These are phyloP conservation scores for Lippia alba DNA, from an alignment of 305 asterid species.

Conservation along the genomic window DNA sequence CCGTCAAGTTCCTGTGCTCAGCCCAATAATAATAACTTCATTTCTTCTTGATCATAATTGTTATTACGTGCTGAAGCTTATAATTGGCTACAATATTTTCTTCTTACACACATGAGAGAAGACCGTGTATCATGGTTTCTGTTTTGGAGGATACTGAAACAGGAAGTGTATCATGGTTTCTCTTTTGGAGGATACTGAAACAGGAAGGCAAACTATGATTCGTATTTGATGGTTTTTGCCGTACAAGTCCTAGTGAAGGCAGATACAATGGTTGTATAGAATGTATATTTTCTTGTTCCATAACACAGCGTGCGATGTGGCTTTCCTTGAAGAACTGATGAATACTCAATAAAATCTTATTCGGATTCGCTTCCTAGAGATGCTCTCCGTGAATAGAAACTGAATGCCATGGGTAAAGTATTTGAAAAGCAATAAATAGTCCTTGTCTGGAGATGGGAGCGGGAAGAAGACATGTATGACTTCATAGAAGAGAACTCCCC, in stretches of 20 bases:
- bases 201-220: neutral
- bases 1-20: constrained; percentile 21
- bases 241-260: constrained; percentile 19
- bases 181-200: constrained; percentile 22
- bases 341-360: no score
- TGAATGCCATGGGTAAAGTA: no score
- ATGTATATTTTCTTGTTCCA: constrained; percentile 9
- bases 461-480: no score
- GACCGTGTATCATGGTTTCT: neutral
- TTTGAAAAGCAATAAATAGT: no score
- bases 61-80: neutral
- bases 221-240: constrained; percentile 9
- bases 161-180: neutral
- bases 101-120: constrained; percentile 11
- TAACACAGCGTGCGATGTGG: neutral
- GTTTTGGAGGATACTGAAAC: no score
- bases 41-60: neutral
- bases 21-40: constrained; percentile 11
- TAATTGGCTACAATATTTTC: constrained; percentile 21
- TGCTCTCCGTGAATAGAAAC: no score
- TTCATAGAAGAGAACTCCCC: no score
- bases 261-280: constrained; percentile 22
- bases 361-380: no score
- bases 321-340: neutral
- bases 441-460: no score